Evolutionary conservation across 1,284 basidiomycete species (phyloP).

Genomic region (Polyporus tsugae): DNA sequence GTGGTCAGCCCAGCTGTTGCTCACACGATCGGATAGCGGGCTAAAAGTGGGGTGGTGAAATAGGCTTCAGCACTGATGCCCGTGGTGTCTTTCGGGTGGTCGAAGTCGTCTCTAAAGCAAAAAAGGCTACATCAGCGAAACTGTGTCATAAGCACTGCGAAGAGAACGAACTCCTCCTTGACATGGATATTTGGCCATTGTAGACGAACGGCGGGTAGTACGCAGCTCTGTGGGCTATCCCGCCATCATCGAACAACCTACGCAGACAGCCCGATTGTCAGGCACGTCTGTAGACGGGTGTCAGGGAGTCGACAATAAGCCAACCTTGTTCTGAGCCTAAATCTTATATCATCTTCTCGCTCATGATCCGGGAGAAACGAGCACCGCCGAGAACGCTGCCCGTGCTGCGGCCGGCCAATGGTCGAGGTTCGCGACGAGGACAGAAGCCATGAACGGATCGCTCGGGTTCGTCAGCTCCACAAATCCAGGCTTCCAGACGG

Average conservation of each 20-base stretch:
- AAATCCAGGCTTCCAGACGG: too few relatives aligned
- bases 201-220: constrained; percentile 44
- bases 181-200: constrained; percentile 66
- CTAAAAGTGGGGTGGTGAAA: neutral
- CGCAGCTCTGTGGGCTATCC: neutral
- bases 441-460: too few relatives aligned
- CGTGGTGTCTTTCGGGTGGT: constrained; percentile 24
- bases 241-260: neutral
- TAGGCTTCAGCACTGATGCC: neutral
- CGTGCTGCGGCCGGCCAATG: neutral
- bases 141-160: constrained; percentile 12
- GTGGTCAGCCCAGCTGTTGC: too few relatives aligned
- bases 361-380: neutral
- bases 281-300: neutral
- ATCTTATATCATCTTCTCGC: neutral
- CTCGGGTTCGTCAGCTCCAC: too few relatives aligned
- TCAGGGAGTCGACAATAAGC: neutral
- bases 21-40: neutral
- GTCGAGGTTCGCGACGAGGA: too few relatives aligned
- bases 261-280: neutral
- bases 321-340: neutral
- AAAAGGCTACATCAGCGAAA: constrained; percentile 22
- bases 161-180: constrained; percentile 59
- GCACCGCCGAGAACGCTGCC: neutral
- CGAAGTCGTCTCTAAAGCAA: constrained; percentile 45